A percentile compares a stretch with the other conserved stretches of the same genome.
Evolutionary conservation across 2,329 filamentous ascomycete genomes (phyloP).

Genomic region (Talaromyces verruculosus): DNA sequence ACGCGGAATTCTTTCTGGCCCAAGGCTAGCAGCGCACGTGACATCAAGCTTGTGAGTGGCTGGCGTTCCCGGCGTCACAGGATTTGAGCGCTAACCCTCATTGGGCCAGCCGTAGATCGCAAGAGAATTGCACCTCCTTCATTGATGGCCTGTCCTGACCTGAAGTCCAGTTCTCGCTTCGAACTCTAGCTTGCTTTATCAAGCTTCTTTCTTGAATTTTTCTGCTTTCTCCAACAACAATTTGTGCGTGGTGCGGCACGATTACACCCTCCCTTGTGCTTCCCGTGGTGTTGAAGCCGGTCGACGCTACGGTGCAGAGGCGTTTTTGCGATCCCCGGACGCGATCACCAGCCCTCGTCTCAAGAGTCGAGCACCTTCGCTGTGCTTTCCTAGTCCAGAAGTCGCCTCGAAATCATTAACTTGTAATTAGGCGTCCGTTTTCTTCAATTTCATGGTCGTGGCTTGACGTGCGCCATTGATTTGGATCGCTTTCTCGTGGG

Average conservation of each 20-base stretch:
- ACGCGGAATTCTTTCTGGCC: background rate
- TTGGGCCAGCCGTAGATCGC: constrained; percentile 20
- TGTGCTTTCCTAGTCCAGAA: background rate
- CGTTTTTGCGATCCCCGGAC: constrained; percentile 21
- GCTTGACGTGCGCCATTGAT: constrained; percentile 12
- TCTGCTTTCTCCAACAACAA: background rate
- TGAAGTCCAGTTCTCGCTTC: constrained; percentile 12
- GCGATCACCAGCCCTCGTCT: constrained; percentile 20
- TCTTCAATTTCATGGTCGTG: constrained; percentile 14
- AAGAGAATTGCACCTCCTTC: constrained; percentile 22
- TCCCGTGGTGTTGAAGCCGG: constrained; percentile 21
- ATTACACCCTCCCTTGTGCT: constrained; percentile 11
- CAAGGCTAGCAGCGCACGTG: background rate
- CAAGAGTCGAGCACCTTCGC: constrained; percentile 4
- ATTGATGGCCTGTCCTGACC: constrained; percentile 15
- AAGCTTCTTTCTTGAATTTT: background rate
- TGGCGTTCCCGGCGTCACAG: constrained; percentile 15
- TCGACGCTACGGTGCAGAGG: constrained; percentile 22
- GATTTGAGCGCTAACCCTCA: constrained; percentile 15
- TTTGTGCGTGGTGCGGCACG: constrained; percentile 12
- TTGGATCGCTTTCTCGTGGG: constrained; percentile 18
- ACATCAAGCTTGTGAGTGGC: constrained; percentile 8
- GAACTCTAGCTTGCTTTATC: constrained; percentile 15
- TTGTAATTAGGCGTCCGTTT: background rate
- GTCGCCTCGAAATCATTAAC: background rate